Evolutionary conservation across 1,284 basidiomycete species (phyloP).

Genomic region (Pascua guehoae): DNA sequence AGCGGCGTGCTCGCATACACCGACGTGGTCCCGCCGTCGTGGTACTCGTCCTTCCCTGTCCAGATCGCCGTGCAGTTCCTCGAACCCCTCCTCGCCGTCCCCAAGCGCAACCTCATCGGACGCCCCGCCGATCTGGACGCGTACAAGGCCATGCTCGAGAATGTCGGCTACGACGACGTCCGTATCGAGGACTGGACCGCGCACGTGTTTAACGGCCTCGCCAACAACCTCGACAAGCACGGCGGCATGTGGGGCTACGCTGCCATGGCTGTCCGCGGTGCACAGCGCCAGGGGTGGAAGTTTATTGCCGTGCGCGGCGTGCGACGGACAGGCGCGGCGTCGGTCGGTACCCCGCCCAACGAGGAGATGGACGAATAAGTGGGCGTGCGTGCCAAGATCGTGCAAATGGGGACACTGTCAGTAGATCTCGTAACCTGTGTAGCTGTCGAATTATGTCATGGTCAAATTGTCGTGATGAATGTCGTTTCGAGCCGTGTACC

Average conservation of each 20-base stretch:
- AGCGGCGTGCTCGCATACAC: slow-evolving; percentile 60
- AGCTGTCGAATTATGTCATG: too few relatives aligned
- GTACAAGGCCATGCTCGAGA: slow-evolving; percentile 54
- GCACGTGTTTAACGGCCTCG: slow-evolving; percentile 62
- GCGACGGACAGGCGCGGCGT: not conserved
- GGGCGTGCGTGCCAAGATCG: too few relatives aligned
- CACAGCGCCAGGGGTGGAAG: slow-evolving; percentile 51
- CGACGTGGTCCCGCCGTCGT: slow-evolving; percentile 54
- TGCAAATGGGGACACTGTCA: too few relatives aligned
- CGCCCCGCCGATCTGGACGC: slow-evolving; percentile 45
- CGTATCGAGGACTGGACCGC: slow-evolving; percentile 60
- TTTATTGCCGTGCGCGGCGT: slow-evolving; percentile 59
- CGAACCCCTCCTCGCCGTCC: slow-evolving; percentile 51
- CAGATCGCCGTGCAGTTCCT: slow-evolving; percentile 24
- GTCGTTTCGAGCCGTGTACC: too few relatives aligned
- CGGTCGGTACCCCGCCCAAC: too few relatives aligned
- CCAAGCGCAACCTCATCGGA: slow-evolving; percentile 55
- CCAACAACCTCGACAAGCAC: slow-evolving; percentile 53
- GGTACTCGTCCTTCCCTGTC: slow-evolving; percentile 13
- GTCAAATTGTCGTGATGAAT: too few relatives aligned
- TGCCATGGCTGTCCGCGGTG: slow-evolving; percentile 50
- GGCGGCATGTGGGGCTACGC: slow-evolving; percentile 54
- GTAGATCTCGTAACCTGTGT: too few relatives aligned
- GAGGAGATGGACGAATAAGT: too few relatives aligned
- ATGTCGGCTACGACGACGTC: slow-evolving; percentile 59